Conservation (phyloP, 208 protist genomes). For the Blastocrithidia nonstop region DNA sequence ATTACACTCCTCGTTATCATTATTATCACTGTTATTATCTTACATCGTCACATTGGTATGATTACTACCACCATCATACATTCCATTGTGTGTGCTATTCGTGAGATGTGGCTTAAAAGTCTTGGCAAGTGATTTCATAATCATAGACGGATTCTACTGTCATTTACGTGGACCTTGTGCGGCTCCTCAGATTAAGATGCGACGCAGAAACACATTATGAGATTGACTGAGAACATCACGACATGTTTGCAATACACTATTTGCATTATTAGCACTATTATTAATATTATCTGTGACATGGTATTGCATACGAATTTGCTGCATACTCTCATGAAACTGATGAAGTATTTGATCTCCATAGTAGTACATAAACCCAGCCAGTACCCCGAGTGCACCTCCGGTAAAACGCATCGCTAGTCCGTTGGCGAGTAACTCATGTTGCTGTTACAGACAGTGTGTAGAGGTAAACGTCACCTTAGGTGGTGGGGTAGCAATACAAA, state of each 20-base stretch:
- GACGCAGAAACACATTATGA: slow-evolving; percentile 35
- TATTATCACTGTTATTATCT: too few species aligned
- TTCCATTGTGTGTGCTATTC: too few species aligned
- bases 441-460: slow-evolving; percentile 3
- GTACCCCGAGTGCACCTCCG: slow-evolving; percentile 31
- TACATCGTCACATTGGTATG: too few species aligned
- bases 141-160: too few species aligned
- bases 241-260: background rate
- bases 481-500: too few species aligned
- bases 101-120: too few species aligned
- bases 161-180: too few species aligned
- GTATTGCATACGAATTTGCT: slow-evolving; percentile 6
- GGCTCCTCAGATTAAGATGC: slow-evolving; percentile 33
- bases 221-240: background rate
- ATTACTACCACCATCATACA: too few species aligned
- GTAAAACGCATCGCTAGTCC: slow-evolving; percentile 30
- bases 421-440: slow-evolving; percentile 9
- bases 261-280: background rate
- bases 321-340: slow-evolving; percentile 18
- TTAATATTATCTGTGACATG: background rate
- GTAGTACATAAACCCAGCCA: slow-evolving; percentile 28
- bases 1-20: too few species aligned
- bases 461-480: too few species aligned
- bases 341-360: slow-evolving; percentile 18
- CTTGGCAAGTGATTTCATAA: too few species aligned